A percentile compares a stretch with the other conserved stretches of the same genome.
These are phyloP conservation scores for Rhizomucor pusillus DNA, from an alignment of 371 early-diverging fungal genomes.

Conservation along the genomic window DNA sequence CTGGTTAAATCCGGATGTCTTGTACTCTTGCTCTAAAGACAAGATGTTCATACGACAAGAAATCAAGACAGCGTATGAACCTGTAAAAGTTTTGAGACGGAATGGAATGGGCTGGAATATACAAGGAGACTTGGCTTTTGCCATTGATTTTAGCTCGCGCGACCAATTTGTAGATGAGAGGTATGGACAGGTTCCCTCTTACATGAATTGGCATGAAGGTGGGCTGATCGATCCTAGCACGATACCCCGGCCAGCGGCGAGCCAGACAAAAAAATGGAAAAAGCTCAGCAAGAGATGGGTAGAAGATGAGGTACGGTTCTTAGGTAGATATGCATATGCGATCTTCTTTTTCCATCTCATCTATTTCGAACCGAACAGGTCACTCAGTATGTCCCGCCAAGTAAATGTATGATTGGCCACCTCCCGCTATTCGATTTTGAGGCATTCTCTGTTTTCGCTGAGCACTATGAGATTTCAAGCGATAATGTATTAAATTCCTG, in stretches of 20 bases:
- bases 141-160: slow-evolving; percentile 43
- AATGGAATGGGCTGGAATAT: slow-evolving; percentile 68
- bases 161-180: slow-evolving; percentile 44
- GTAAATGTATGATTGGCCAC: slow-evolving; percentile 64
- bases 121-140: slow-evolving; percentile 70
- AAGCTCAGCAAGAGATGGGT: slow-evolving; percentile 11
- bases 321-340: neutral
- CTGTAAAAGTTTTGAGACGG: slow-evolving; percentile 43
- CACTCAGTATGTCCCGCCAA: slow-evolving; percentile 45
- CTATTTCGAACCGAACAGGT: slow-evolving; percentile 7
- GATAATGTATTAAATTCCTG: slow-evolving; percentile 56
- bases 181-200: too few species aligned
- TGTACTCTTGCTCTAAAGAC: slow-evolving; percentile 83
- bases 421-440: slow-evolving; percentile 67
- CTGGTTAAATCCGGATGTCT: slow-evolving; percentile 63
- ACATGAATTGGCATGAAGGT: too few species aligned
- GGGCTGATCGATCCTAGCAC: slow-evolving; percentile 1
- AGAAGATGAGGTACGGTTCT: slow-evolving; percentile 28
- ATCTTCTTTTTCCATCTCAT: too few species aligned
- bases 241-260: slow-evolving; percentile 16
- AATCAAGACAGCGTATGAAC: slow-evolving; percentile 48
- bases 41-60: slow-evolving; percentile 62
- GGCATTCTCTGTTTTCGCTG: slow-evolving; percentile 67
- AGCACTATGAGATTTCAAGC: slow-evolving; percentile 52
- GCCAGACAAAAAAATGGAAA: slow-evolving; percentile 27